Conservation (phyloP, 176 grass and related monocot genomes). For the Paspalum vaginatum region DNA sequence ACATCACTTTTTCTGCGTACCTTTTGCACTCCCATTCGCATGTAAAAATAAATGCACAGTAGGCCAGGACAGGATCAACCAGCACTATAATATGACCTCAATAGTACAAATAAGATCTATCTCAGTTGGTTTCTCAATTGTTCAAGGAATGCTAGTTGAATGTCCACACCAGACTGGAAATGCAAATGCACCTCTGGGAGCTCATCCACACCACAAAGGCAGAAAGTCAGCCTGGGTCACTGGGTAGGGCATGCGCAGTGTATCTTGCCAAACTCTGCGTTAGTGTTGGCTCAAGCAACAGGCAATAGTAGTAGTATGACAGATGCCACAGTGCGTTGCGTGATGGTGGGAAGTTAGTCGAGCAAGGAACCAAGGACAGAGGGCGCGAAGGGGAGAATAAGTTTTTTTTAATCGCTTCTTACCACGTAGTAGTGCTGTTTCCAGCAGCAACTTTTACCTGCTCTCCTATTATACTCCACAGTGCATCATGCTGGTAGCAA, state of each 20-base stretch:
- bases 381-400: too few relatives aligned
- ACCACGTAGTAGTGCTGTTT: too few relatives aligned
- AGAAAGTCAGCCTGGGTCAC: neutral
- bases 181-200: neutral
- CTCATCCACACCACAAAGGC: neutral
- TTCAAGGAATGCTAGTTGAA: neutral
- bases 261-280: too few relatives aligned
- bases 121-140: neutral
- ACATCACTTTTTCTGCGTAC: neutral
- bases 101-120: neutral
- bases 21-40: neutral
- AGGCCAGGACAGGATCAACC: neutral
- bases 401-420: too few relatives aligned
- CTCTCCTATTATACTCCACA: too few relatives aligned
- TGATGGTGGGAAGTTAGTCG: too few relatives aligned
- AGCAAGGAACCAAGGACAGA: too few relatives aligned
- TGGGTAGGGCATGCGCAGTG: neutral
- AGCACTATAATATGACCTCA: neutral
- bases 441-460: too few relatives aligned
- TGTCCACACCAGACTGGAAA: neutral
- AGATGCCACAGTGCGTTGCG: too few relatives aligned
- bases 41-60: neutral
- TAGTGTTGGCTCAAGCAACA: too few relatives aligned
- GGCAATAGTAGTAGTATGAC: too few relatives aligned
- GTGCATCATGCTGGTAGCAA: too few relatives aligned